Percentiles rank a stretch among this genome's conserved stretches.
These are phyloP conservation scores for Styphnolobium japonicum DNA, from an alignment of 306 rosid genomes.

Conservation along the genomic window DNA sequence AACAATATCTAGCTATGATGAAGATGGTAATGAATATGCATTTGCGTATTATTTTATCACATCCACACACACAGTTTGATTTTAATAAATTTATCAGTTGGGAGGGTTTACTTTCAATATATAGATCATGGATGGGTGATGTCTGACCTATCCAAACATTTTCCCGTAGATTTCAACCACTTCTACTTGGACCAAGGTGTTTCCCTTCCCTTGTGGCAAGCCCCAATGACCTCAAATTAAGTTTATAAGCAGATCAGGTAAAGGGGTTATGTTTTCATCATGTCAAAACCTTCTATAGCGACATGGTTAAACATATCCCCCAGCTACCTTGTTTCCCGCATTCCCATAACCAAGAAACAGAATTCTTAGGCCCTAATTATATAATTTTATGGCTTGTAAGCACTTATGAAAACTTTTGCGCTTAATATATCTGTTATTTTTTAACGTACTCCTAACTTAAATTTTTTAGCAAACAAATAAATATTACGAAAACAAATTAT, in stretches of 20 bases:
- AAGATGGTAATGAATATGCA: slow-evolving; percentile 8
- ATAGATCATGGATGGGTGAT: neutral
- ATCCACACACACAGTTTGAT: slow-evolving; percentile 22
- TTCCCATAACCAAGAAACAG: no score
- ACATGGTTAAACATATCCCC: neutral
- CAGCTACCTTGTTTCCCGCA: no score
- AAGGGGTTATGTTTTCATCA: neutral
- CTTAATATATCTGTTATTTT: no score
- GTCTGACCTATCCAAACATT: neutral
- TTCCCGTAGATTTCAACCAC: neutral
- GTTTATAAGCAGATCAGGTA: neutral
- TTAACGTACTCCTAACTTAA: no score
- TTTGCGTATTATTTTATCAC: slow-evolving; percentile 11
- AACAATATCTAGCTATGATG: neutral
- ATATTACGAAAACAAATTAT: no score
- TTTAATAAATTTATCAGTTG: slow-evolving; percentile 26
- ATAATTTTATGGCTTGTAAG: no score
- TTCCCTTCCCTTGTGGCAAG: neutral
- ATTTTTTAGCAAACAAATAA: no score
- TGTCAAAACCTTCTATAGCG: no score
- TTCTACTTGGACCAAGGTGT: neutral
- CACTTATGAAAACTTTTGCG: no score
- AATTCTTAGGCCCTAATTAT: no score
- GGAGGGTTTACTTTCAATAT: neutral
- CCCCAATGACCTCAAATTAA: neutral